These are phyloP conservation scores for Candida nemodendra DNA, from an alignment of 805 yeast genomes.

Conservation along the genomic window DNA sequence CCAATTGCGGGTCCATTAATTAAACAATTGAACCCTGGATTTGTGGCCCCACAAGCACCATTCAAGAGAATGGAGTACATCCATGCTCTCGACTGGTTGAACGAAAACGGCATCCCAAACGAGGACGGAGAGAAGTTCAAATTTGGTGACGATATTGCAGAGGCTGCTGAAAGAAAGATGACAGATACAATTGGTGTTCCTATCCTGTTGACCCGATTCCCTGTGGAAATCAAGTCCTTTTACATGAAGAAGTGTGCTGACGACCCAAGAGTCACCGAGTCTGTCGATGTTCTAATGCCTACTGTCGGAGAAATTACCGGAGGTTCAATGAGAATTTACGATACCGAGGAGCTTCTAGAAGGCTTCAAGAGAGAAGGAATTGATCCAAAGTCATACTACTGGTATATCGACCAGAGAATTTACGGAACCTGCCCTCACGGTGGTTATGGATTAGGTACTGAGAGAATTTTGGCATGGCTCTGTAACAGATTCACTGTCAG, in stretches of 20 bases:
- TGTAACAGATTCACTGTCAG: constrained; percentile 97
- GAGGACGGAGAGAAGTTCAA: constrained; percentile 92
- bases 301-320: constrained; percentile 99
- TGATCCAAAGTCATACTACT: constrained; percentile 80
- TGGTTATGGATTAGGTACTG: constrained; percentile 98
- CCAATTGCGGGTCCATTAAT: constrained; percentile 90
- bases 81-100: constrained; percentile 92
- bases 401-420: constrained; percentile 94
- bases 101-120: constrained; percentile 90
- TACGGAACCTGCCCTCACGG: constrained; percentile 99
- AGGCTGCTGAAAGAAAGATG: constrained; percentile 99
- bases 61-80: constrained; percentile 90
- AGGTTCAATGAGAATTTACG: constrained; percentile 96
- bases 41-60: constrained; percentile 78
- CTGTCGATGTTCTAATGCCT: constrained; percentile 98
- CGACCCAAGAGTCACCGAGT: constrained; percentile 94
- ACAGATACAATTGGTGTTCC: constrained; percentile 93
- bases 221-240: constrained; percentile 94
- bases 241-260: constrained; percentile 93
- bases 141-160: constrained; percentile 99
- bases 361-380: constrained; percentile 94
- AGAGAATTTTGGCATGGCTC: constrained; percentile 97
- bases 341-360: constrained; percentile 75
- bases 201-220: constrained; percentile 89
- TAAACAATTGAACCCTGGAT: constrained; percentile 88